phyloP scores from a whole-genome alignment of 768 basidiomycete species.

The Boletus coccyginus region DNA sequence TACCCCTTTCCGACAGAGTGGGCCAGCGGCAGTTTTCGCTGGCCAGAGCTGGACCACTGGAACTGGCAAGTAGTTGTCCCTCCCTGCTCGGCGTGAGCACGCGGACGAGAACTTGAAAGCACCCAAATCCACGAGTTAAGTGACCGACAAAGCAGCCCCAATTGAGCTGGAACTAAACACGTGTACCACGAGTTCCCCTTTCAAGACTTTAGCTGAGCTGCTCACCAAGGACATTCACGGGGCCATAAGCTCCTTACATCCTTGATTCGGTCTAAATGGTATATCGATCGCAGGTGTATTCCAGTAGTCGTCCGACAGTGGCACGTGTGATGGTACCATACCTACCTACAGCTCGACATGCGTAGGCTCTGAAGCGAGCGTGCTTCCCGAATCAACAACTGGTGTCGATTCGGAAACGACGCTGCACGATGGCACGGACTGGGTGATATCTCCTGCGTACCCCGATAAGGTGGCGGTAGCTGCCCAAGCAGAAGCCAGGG shows the following conservation, averaged over 20 bases:
- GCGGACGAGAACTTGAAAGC: no score
- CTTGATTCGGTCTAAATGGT: background rate
- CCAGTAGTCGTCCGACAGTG: background rate
- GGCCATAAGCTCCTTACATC: background rate
- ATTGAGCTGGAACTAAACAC: background rate
- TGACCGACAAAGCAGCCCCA: no score
- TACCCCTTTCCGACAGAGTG: no score
- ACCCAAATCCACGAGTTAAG: no score
- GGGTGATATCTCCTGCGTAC: background rate
- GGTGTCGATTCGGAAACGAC: background rate
- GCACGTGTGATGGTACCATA: background rate
- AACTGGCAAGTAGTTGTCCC: no score
- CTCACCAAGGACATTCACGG: background rate
- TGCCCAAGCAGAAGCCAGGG: conserved; percentile 11
- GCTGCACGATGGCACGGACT: background rate
- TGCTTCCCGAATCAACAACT: background rate
- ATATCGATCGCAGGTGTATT: background rate
- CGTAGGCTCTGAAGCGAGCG: background rate
- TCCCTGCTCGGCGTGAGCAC: no score
- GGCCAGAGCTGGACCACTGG: no score
- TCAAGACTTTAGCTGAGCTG: background rate
- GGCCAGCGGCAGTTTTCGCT: no score
- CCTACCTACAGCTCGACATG: conserved; percentile 19
- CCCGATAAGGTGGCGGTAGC: conserved; percentile 1
- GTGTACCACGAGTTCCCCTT: background rate